phyloP scores from a whole-genome alignment of 23 red algal species.

The Gracilaria domingensis region DNA sequence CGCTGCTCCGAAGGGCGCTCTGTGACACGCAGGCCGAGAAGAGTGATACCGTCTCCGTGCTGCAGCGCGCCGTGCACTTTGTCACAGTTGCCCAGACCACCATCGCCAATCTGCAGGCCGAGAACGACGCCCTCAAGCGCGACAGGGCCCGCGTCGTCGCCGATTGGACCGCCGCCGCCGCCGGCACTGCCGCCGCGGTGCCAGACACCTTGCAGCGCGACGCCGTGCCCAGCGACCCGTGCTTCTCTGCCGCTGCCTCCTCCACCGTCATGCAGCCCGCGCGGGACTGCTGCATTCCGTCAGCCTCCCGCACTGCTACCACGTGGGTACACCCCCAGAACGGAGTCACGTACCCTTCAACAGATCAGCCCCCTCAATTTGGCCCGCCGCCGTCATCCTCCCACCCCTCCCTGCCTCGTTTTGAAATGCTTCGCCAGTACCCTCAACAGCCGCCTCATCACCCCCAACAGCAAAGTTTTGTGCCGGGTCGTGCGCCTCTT shows the following conservation, averaged over 20 bases:
- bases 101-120: slow-evolving; percentile 5
- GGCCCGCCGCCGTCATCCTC: neutral
- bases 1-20: neutral
- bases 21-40: slow-evolving; percentile 28
- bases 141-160: neutral
- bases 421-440: neutral
- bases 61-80: slow-evolving; percentile 22
- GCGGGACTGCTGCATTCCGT: neutral
- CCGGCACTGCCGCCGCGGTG: neutral
- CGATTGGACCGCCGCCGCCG: neutral
- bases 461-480: neutral
- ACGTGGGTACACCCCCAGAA: neutral
- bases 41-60: slow-evolving; percentile 38
- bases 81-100: neutral
- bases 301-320: neutral
- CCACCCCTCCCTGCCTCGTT: neutral
- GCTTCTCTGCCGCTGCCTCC: neutral
- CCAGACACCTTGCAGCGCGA: neutral
- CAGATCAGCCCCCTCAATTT: neutral
- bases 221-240: neutral
- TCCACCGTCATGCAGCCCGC: neutral
- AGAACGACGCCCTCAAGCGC: neutral
- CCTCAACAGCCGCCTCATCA: neutral
- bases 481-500: neutral
- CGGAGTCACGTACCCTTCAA: neutral